These are phyloP conservation scores for Chlamydomonas schloesseri DNA, from an alignment of 139 green algal genomes.

Conservation along the genomic window DNA sequence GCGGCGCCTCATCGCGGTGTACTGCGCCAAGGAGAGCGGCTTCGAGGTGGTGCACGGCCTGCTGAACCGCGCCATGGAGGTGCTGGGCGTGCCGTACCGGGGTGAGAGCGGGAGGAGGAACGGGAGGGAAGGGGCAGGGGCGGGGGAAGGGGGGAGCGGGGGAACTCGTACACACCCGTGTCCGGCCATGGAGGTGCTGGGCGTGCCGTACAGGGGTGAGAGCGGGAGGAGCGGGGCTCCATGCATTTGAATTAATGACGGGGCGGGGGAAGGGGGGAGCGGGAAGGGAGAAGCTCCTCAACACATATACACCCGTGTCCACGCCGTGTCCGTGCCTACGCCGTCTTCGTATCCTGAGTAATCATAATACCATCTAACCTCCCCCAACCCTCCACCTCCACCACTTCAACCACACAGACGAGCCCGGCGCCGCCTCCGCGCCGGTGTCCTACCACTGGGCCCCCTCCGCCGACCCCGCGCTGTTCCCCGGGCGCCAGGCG, in stretches of 20 bases:
- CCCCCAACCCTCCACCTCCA: no score
- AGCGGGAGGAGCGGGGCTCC: not conserved
- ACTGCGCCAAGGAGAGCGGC: constrained; percentile 79
- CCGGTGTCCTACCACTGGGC: constrained; percentile 81
- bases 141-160: not conserved
- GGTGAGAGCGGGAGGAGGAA: not conserved
- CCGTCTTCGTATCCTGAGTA: no score
- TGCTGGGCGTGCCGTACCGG: constrained; percentile 80
- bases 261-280: not conserved
- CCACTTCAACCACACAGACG: not conserved
- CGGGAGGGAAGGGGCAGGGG: no score
- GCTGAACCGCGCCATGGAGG: constrained; percentile 97
- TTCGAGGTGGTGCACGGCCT: constrained; percentile 97
- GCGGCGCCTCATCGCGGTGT: constrained; percentile 90
- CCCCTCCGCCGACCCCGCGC: constrained; percentile 73
- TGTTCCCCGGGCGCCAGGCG: constrained; percentile 89
- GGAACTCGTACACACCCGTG: no score
- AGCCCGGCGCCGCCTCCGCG: constrained; percentile 4
- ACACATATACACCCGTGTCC: no score
- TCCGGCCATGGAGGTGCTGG: no score
- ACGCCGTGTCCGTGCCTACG: no score
- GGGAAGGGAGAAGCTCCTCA: no score
- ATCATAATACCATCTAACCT: no score
- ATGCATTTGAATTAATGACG: no score
- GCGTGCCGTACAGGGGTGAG: constrained; percentile 68